Evolutionary conservation across 345 rosid species (phyloP), one percentile per base, ranked within the genome.

Genomic region (Gynandropsis gynandra): DNA sequence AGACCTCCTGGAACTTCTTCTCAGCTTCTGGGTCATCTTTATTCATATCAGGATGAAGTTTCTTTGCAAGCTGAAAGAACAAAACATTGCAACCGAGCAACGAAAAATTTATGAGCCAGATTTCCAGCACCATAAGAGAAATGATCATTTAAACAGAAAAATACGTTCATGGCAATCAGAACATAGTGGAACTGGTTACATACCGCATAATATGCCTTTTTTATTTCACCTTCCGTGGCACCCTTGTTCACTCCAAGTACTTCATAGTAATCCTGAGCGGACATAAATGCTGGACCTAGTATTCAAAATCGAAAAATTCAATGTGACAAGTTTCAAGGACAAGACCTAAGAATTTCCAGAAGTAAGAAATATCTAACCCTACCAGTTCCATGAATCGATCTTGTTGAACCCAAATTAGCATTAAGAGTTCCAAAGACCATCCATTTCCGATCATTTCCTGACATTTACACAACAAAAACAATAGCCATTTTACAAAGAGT

Each of bases 1-100:
- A 77, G 64, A 88, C 94, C 44, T 88, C 94, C 70, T 88, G 98
- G 55, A 92, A 87, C 76, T 92, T 92, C 74, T 83, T 83, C 64
- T 81, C 97, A 73, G 98, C 94, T 67, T 92, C 98, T n/a, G 97
- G 98, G 34, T 92, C 98, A 36, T 85, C 90, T 80, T 87, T 92
- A 67, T 92, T 92, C 51, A 82, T 79, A 72, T 87, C 98, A 7
- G 98, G 98, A 73, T 93, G 99, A n/a, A 83, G 84, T 69, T 93
- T 75, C 74, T 93, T 93, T 21, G 97, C 99, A 54, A 88, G 88
- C 99, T 93, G 72, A 10, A 51, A 34, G 18, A 56, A 37, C 18
- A 60, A 54, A 15, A 1, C 48, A 48, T 1, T 42, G 19, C 21
- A 67, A 53, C 29, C 47, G 14, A 24, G 29, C 29, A 24, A 24